Evolutionary conservation across 495 filamentous ascomycete genomes (phyloP).

Genomic region (Neurospora intermedia): DNA sequence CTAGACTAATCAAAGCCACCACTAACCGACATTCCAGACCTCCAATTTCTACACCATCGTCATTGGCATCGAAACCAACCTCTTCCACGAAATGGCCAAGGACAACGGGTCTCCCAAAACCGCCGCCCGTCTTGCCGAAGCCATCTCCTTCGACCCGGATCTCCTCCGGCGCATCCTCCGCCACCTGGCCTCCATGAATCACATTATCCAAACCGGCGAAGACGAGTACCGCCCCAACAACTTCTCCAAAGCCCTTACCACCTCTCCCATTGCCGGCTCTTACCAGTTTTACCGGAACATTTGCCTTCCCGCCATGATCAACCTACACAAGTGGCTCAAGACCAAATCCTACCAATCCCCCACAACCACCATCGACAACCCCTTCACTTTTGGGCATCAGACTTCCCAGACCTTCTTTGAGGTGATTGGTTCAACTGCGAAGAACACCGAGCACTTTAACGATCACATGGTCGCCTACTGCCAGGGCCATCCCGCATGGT

Average conservation of each 20-base stretch:
- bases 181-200: conserved; percentile 40
- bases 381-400: conserved; percentile 20
- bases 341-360: conserved; percentile 17
- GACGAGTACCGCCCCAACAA: conserved; percentile 36
- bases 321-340: conserved; percentile 16
- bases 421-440: conserved; percentile 14
- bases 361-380: conserved; percentile 15
- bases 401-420: conserved; percentile 20
- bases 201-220: conserved; percentile 32
- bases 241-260: conserved; percentile 30
- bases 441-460: conserved; percentile 31
- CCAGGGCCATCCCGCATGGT: conserved; percentile 40
- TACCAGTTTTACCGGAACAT: conserved; percentile 15
- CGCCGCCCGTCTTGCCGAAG: conserved; percentile 2
- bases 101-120: conserved; percentile 8
- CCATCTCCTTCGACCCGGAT: conserved; percentile 5
- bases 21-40: conserved; percentile 2
- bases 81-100: conserved; percentile 10
- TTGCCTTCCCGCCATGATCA: conserved; percentile 6
- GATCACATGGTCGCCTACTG: conserved; percentile 41
- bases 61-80: conserved; percentile 8
- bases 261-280: conserved; percentile 18
- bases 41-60: conserved; percentile 3
- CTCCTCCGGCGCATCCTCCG: conserved; percentile 28
- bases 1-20: neutral